Evolutionary conservation across 2,329 filamentous ascomycete genomes (phyloP), one percentile per base, ranked within the genome.

Genomic region (Talaromyces sp.): DNA sequence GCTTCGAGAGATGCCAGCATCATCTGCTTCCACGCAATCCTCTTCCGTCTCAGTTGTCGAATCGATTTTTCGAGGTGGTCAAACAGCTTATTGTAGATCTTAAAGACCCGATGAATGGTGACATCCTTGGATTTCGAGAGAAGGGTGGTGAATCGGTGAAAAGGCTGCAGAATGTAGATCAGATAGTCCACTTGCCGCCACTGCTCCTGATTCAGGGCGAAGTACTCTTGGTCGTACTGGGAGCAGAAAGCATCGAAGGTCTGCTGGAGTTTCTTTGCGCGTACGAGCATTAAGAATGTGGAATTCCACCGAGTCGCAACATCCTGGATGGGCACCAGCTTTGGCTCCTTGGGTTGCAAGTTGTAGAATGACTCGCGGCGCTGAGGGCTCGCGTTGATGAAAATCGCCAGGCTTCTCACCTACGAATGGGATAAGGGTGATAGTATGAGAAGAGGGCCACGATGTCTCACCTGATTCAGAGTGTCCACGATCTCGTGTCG

Each of bases 121-220:
- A 68, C n/a, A 57, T 70, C 67, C 31, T 47, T 62, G 15, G 25
- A 70, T 43, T 68, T 67, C 54, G 54, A 70, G 11, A 70, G 47
- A 2, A 19, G 1, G 17, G 22, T 59, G 3, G 61, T 70, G 37
- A 65, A 70, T 7, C 54, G 68, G 62, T 37, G 57, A 25, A 13
- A 69, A 45, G 4, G 19, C 19, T 22, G 2, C 19, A 22, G 19
- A 22, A 22, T 22, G 2, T 22, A 22, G 19, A 22, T 22, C 19
- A 22, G 19, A 22, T 22, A 22, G 19, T 22, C 19, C 19, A 22
- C 19, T 22, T 22, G 2, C 19, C 19, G 2, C 19, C 19, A 22
- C 19, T 22, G 19, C 19, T 22, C 19, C 19, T 22, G 19, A 22
- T 22, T 22, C 19, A 22, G 19, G 19, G 19, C 19, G 2, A 22